A percentile compares a stretch with the other conserved stretches of the same genome.
Conservation (phyloP, 2,329 filamentous ascomycete species). For the Cladosporium cucumerinum region DNA sequence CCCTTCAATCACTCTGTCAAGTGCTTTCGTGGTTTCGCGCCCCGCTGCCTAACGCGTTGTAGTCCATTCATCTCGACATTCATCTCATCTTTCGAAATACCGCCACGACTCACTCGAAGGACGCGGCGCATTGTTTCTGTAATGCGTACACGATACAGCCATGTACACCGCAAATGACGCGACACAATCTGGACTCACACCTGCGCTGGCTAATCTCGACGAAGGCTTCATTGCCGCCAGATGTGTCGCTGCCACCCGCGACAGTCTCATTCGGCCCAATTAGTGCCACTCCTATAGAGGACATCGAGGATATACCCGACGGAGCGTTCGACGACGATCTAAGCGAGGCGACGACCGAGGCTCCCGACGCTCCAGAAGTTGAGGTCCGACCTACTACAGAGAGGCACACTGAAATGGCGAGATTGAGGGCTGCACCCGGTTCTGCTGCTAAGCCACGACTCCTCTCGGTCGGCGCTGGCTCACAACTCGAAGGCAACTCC, state of each 20-base stretch:
- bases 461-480: constrained; percentile 18
- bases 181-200: constrained; percentile 48
- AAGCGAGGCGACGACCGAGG: constrained; percentile 7
- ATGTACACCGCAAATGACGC: constrained; percentile 42
- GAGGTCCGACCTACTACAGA: not conserved
- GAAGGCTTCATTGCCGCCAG: constrained; percentile 36
- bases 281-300: not conserved
- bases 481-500: not conserved
- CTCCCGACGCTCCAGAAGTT: not conserved
- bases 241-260: constrained; percentile 10
- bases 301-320: constrained; percentile 16
- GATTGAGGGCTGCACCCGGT: constrained; percentile 43
- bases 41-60: constrained; percentile 7
- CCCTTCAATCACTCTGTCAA: not conserved
- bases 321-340: constrained; percentile 14
- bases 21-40: constrained; percentile 3
- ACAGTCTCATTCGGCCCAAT: constrained; percentile 15
- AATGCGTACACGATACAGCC: constrained; percentile 11
- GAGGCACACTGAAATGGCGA: constrained; percentile 39
- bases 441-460: constrained; percentile 39
- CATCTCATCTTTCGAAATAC: not conserved
- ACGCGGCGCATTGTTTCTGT: not conserved
- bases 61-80: not conserved
- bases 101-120: not conserved
- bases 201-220: constrained; percentile 47